Conservation (phyloP, 768 basidiomycete genomes). For the Russula sp. region DNA sequence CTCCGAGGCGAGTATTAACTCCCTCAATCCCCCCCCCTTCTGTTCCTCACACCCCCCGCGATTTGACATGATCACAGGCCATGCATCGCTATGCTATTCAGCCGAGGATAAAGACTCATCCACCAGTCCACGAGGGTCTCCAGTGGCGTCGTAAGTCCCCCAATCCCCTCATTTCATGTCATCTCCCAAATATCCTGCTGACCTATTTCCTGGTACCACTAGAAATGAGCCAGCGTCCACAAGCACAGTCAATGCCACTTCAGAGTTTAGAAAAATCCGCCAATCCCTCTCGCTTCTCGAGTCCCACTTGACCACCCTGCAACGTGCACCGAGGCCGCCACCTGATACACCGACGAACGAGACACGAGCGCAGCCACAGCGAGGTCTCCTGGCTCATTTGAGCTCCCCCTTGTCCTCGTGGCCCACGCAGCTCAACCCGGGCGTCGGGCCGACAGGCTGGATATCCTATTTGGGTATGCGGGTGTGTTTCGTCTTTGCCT, state of each 20-base stretch:
- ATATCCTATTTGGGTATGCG: slow-evolving; percentile 20
- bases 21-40: background rate
- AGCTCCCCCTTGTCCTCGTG: slow-evolving; percentile 14
- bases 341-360: background rate
- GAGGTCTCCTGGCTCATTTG: slow-evolving; percentile 10
- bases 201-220: background rate
- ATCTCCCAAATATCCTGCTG: background rate
- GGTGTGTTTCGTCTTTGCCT: slow-evolving; percentile 7
- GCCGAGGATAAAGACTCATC: slow-evolving; percentile 20
- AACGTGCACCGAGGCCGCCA: background rate
- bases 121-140: slow-evolving; percentile 12
- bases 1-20: slow-evolving; percentile 13
- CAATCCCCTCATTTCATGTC: too few relatives aligned
- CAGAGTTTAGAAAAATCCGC: slow-evolving; percentile 20
- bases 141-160: slow-evolving; percentile 10
- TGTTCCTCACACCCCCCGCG: background rate
- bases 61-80: slow-evolving; percentile 12
- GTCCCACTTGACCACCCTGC: slow-evolving; percentile 12
- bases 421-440: slow-evolving; percentile 15
- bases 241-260: slow-evolving; percentile 16
- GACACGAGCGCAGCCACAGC: slow-evolving; percentile 1
- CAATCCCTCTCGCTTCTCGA: slow-evolving; percentile 22
- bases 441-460: slow-evolving; percentile 20
- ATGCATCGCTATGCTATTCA: slow-evolving; percentile 20
- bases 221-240: slow-evolving; percentile 2